Base-by-base conservation (phyloP, 768 basidiomycete genomes). In the Coprinopsis strossmayeri region DNA sequence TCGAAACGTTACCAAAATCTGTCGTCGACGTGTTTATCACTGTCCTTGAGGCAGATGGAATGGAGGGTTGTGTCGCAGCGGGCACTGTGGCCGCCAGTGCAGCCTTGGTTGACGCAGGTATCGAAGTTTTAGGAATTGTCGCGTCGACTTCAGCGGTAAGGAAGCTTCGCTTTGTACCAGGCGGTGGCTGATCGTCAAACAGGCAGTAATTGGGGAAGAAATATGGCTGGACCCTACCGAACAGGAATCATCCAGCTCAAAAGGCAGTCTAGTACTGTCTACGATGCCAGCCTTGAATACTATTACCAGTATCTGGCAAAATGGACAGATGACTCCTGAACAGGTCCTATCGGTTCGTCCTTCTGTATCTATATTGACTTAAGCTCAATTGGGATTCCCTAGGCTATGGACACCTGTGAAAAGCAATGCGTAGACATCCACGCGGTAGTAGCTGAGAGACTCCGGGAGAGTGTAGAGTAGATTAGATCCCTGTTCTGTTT, bases 1-100 rank as follows among this genome's bases (percentile, higher is more conserved):
- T 97, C 34, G 91, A 95, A 58, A 73, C 87, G 1, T 73, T 96
- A n/a, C 95, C 96, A 13, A 99, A 99, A 63, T 88, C 92, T 0
- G 84, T 85, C 7, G 81, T 98, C 57, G 96, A 99, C 67, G 72
- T 98, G 38, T 95, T 89, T 64, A 69, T 99, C 45, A 87, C 82
- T 2, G 72, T 99, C 34, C 81, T 97, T 38, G 93, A 97, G 64
- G 82, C 84, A n/a, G 93, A 96, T 62, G 88, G 91, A 15, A 73
- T 88, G n/a, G 87, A 93, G 61, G 81, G 86, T 23, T 89, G 90
- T 54, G 75, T 95, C n/a, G 80, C 91, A 3, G 79, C 91, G 1
- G 93, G 89, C 3, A 73, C 87, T 9, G 78, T 91, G 4, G 95
- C 94, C 15, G 89, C 91, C 1, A 91, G 87, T 56, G 81, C 90